phyloP scores from a whole-genome alignment of 192 early-diverging fungal species.

The Dispira parvispora region DNA sequence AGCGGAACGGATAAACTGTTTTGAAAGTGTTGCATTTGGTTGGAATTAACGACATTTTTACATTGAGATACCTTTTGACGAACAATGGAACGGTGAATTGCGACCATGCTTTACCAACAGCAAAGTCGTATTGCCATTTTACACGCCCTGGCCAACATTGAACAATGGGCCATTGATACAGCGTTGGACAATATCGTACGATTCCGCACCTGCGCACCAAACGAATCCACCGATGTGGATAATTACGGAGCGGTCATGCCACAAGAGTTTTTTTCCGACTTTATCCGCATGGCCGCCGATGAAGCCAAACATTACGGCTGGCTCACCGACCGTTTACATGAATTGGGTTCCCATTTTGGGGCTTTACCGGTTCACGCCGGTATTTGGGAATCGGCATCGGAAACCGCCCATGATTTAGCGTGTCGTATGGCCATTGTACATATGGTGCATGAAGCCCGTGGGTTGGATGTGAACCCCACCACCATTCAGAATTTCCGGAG shows the following conservation, averaged over 20 bases:
- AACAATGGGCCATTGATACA: conserved; percentile 54
- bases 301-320: conserved; percentile 45
- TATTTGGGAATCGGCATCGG: conserved; percentile 47
- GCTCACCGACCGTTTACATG: conserved; percentile 29
- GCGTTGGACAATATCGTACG: conserved; percentile 46
- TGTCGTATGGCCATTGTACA: conserved; percentile 42
- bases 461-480: conserved; percentile 46
- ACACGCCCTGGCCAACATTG: conserved; percentile 44
- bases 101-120: conserved; percentile 8
- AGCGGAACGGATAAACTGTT: background rate
- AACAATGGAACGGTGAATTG: background rate
- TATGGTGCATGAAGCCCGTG: conserved; percentile 53
- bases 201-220: conserved; percentile 18
- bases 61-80: background rate
- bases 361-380: conserved; percentile 34
- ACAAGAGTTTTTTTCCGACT: conserved; percentile 28
- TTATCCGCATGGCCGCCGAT: conserved; percentile 41
- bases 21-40: background rate
- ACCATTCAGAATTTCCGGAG: conserved; percentile 40
- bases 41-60: conserved; percentile 2
- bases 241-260: conserved; percentile 19
- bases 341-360: conserved; percentile 33
- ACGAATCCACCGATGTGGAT: background rate
- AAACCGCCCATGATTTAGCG: conserved; percentile 29
- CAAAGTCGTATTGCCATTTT: conserved; percentile 36